A percentile compares a stretch with the other conserved stretches of the same genome.
phyloP scores from a whole-genome alignment of 2,329 filamentous ascomycete genomes.

The Penicillium aurantiogriseum region DNA sequence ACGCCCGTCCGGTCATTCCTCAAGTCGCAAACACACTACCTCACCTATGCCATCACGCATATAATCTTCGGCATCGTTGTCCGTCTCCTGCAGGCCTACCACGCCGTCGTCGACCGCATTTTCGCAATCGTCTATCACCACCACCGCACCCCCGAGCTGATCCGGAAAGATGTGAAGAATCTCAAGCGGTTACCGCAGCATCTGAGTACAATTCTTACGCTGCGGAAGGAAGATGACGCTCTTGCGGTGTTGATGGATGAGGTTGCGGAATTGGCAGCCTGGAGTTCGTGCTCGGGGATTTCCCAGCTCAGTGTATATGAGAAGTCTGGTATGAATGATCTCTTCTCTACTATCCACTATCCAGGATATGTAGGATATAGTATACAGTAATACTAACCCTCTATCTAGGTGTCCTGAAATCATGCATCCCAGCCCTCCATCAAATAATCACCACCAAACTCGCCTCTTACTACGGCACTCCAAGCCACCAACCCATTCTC shows the following conservation, averaged over 20 bases:
- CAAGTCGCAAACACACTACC: slow-evolving; percentile 43
- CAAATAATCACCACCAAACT: slow-evolving; percentile 76
- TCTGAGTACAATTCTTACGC: slow-evolving; percentile 79
- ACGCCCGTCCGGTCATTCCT: slow-evolving; percentile 47
- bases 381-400: slow-evolving; percentile 2
- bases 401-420: slow-evolving; percentile 74
- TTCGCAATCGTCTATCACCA: slow-evolving; percentile 88
- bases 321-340: slow-evolving; percentile 65
- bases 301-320: slow-evolving; percentile 88
- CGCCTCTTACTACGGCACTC: slow-evolving; percentile 78
- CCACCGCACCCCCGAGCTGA: slow-evolving; percentile 90
- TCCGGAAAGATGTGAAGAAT: slow-evolving; percentile 77
- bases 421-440: slow-evolving; percentile 81
- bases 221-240: slow-evolving; percentile 67
- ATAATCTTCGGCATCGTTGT: slow-evolving; percentile 86
- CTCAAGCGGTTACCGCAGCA: slow-evolving; percentile 77
- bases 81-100: slow-evolving; percentile 74
- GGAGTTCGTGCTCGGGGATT: slow-evolving; percentile 88
- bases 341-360: background rate
- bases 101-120: slow-evolving; percentile 72
- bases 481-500: slow-evolving; percentile 64
- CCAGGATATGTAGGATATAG: background rate
- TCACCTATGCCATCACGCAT: slow-evolving; percentile 56
- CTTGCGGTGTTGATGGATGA: slow-evolving; percentile 85
- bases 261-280: slow-evolving; percentile 85